Base-by-base conservation (phyloP, 2,329 filamentous ascomycete species). In the Fusarium continuum region DNA sequence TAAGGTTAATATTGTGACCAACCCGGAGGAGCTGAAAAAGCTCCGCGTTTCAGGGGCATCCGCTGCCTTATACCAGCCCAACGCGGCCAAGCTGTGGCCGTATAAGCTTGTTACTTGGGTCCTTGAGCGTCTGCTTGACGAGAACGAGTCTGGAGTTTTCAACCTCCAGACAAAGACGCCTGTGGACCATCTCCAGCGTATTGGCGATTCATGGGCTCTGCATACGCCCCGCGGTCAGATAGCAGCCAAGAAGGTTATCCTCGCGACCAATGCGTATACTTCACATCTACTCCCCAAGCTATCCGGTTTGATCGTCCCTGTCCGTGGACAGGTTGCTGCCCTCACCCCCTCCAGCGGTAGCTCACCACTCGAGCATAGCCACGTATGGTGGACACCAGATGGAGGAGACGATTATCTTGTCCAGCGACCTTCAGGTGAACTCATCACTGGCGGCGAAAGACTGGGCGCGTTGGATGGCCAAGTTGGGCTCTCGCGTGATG, bases 251-350 rank as follows among this genome's bases (percentile, higher is more conserved):
- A 82, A 85, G 28, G 85, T 96, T 17, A 82, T 97, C 16, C 83
- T 96, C 14, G 90, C 91, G 5, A 94, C 90, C 1, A 97, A 97
- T 72, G 93, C 82, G 4, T 96, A 96, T 75, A 93, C 92, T 0
- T 91, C 91, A 2, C 83, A 88, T 58, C 81, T 97, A 5, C 78
- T 94, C 2, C 91, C 91, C 0, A 72, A 79, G 28, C 89, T 94
- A 67, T 80, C 84, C 8, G 85, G 88, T 63, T 81, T 93, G 8
- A 90, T 96, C 61, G 85, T 93, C 3, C 93, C 93, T 0, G 88
- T 91, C 3, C 82, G 91, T 20, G 92, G 91, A 1, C 88, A 93
- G 71, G 87, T 93, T 77, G 85, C 84, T 35, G 85, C 89, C 1
- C 81, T 93, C 17, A 69, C 82, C 4, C 89, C 89, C 6, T 86